These are phyloP conservation scores for Kickxella alabastrina DNA, from an alignment of 192 early-diverging fungal species.

Conservation along the genomic window DNA sequence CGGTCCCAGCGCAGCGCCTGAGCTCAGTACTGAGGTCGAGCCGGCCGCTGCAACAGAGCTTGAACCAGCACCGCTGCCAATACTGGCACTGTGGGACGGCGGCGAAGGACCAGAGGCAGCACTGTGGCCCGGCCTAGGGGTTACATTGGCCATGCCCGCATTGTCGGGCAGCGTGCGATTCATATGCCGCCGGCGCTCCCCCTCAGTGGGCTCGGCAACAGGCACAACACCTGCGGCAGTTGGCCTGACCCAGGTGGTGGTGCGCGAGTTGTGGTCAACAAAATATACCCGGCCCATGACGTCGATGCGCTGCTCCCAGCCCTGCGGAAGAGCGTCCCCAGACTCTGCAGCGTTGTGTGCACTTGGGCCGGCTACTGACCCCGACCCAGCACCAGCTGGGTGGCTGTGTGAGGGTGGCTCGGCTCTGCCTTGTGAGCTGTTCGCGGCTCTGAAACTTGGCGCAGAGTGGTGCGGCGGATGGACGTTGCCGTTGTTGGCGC, in stretches of 20 bases:
- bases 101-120: constrained; percentile 10
- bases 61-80: constrained; percentile 10
- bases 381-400: not conserved
- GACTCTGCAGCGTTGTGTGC: constrained; percentile 22
- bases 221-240: constrained; percentile 13
- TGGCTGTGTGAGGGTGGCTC: no score
- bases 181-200: constrained; percentile 75
- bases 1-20: constrained; percentile 57
- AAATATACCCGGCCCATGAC: constrained; percentile 93
- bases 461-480: constrained; percentile 7
- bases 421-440: no score
- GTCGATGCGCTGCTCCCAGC: constrained; percentile 96
- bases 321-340: constrained; percentile 45
- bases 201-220: constrained; percentile 55
- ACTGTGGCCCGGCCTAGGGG: constrained; percentile 2
- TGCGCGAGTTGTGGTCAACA: constrained; percentile 95
- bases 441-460: no score
- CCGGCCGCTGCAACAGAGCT: constrained; percentile 11
- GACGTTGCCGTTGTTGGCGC: constrained; percentile 11
- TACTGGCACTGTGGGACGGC: constrained; percentile 4
- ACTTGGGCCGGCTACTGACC: not conserved
- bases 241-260: constrained; percentile 86
- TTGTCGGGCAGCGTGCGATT: constrained; percentile 80
- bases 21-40: constrained; percentile 17
- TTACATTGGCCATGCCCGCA: not conserved